Evolutionary conservation across 2,329 filamentous ascomycete genomes (phyloP), one percentile per base, ranked within the genome.

Genomic region (Purpureocillium lavendulum): DNA sequence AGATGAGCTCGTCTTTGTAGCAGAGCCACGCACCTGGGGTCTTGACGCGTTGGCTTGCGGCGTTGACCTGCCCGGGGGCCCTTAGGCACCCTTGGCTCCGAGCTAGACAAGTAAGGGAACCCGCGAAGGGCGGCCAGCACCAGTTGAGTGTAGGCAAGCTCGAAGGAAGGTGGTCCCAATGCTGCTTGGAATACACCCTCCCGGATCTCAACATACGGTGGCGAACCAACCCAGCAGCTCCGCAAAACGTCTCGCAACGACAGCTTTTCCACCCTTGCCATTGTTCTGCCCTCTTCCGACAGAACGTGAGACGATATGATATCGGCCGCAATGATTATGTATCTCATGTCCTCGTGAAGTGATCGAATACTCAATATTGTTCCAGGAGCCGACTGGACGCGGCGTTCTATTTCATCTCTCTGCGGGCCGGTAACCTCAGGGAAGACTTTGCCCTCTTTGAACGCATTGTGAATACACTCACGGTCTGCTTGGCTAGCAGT

Each of bases 171-270:
- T 11, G 35, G 38, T 13, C 44, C 40, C 14, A 33, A 14, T 24
- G 21, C 41, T 31, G 29, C 26, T 31, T 35, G 30, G 30, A 48
- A 48, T 35, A 39, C 37, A 18, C 43, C 45, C 36, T 48, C 45
- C 17, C 35, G 36, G 14, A 42, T 40, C 40, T 48, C 41, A 21
- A 48, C 31, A 43, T 42, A 44, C 11, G 33, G 37, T 16, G 32
- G 7, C 17, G 43, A 39, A 36, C 28, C 14, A 13, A 32, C 21
- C 45, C 33, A 45, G 28, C 21, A 41, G n/a, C 26, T 18, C 4
- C 30, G 35, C 24, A 44, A 39, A 4, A 33, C 40, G 13, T 40
- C 35, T 21, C 17, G 31, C 16, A 41, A 34, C 35, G 42, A 36
- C 26, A 17, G 31, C 30, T 16, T 26, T 17, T 10, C 10, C 6